These are phyloP conservation scores for Candida ponderosae DNA, from an alignment of 805 yeast genomes.

Conservation along the genomic window DNA sequence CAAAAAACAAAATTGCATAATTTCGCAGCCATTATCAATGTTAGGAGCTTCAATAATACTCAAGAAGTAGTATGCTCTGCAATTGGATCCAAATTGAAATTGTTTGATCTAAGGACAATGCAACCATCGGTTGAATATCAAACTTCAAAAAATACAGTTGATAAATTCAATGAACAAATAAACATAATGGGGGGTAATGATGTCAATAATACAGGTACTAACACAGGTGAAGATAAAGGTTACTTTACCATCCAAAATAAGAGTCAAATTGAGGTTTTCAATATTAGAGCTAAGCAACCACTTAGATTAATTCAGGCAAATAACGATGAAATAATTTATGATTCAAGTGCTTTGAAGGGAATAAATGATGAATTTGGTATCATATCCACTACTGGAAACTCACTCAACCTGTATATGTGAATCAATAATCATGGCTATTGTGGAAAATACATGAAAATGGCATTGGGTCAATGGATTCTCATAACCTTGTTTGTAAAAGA, in stretches of 20 bases:
- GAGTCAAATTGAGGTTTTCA: slow-evolving; percentile 5
- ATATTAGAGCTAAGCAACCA: slow-evolving; percentile 1
- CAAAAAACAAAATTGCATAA: neutral
- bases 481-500: too few species aligned
- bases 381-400: neutral
- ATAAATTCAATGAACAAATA: slow-evolving; percentile 6
- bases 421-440: too few species aligned
- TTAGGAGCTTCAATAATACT: slow-evolving; percentile 1
- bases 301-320: slow-evolving; percentile 4
- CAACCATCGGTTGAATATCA: neutral
- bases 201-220: slow-evolving; percentile 4
- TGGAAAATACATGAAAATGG: too few species aligned
- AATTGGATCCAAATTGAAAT: slow-evolving; percentile 1
- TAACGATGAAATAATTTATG: neutral
- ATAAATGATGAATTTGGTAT: neutral
- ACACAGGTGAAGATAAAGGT: slow-evolving; percentile 3
- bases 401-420: neutral
- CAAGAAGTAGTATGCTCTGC: slow-evolving; percentile 4
- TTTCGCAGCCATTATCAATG: slow-evolving; percentile 3
- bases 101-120: slow-evolving; percentile 8
- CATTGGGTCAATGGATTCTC: neutral
- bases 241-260: slow-evolving; percentile 5
- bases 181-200: neutral
- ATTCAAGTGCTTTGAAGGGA: neutral
- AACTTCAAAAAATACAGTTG: slow-evolving; percentile 3